Base-by-base conservation (phyloP, 257 asterid genomes). In the Anisodus acutangulus region DNA sequence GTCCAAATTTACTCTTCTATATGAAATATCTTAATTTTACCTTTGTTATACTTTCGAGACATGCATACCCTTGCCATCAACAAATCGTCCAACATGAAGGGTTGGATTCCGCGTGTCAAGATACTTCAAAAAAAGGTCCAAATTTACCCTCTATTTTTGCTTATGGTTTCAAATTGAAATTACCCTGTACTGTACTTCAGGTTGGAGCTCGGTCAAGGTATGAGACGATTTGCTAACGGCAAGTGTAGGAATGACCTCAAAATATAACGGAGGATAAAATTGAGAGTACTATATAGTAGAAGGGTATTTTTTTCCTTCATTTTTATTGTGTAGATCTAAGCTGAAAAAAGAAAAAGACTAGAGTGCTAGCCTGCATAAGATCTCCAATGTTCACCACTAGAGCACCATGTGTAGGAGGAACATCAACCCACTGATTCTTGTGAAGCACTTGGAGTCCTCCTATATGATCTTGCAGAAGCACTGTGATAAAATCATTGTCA, bases 361-460 rank as follows among this genome's bases (percentile, higher is more conserved):
- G 35, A 31, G 35, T 31, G 35, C 85, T 16, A 82, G 82, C 93
- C 95, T 90, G 95, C 58, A 90, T 26, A 82, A 91, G 90, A 85
- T 90, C 95, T 41, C 92, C 93, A 9, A 89, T 16, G 69, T 90
- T 89, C 11, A 89, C 84, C 0, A 88, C 89, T 5, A 89, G 85
- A 62, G 93, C 91, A 68, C 93, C 95, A 37, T 78, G 88, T 2
- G 74, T 17, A 3, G 95, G 91, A 47, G 91, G 89, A 17, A 89
- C 71, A 83, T 91, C 89, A 4, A 90, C 88, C 92, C 94, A 91
- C 16, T 87, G 86, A 59, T 87, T 83, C 12, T 88, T 66, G 66
- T 82, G 80, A 22, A 87, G 87, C 19, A 92, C 88, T 88, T 92
- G 95, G 19, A 90, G 91, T 9, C 93, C 91, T 67, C 93, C 91